Conservation (phyloP, 805 yeast species). For the Lipomyces lipofer region DNA sequence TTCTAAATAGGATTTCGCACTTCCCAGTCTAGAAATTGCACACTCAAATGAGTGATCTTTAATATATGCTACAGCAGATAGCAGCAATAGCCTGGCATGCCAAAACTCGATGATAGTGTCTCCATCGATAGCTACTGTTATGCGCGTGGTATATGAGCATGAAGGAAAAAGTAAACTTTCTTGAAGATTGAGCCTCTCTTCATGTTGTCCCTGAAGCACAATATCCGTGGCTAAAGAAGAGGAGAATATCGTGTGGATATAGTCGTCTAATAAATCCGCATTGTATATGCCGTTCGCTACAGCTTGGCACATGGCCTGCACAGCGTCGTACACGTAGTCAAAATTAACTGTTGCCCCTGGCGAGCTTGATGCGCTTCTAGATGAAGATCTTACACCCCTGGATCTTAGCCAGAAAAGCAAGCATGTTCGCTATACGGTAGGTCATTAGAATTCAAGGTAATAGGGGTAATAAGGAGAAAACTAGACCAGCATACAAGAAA, state of each 20-base stretch:
- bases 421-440: too few relatives aligned
- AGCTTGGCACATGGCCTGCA: conserved; percentile 8
- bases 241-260: background rate
- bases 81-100: conserved; percentile 8
- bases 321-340: conserved; percentile 18
- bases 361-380: background rate
- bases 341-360: background rate
- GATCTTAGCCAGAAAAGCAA: too few relatives aligned
- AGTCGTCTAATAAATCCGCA: conserved; percentile 1
- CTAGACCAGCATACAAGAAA: conserved; percentile 1
- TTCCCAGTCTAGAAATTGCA: conserved; percentile 12
- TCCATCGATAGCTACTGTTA: background rate
- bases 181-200: background rate
- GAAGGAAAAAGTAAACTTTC: background rate
- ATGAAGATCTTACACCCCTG: too few relatives aligned
- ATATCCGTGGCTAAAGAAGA: background rate
- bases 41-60: conserved; percentile 1
- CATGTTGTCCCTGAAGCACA: background rate
- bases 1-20: conserved; percentile 2
- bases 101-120: conserved; percentile 6
- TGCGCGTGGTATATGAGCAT: background rate
- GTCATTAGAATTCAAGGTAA: too few relatives aligned
- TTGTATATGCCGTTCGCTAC: background rate
- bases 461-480: too few relatives aligned
- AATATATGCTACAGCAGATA: conserved; percentile 10